These are phyloP conservation scores for Cichorium intybus DNA, from an alignment of 140 eudicot genomes.

Conservation along the genomic window DNA sequence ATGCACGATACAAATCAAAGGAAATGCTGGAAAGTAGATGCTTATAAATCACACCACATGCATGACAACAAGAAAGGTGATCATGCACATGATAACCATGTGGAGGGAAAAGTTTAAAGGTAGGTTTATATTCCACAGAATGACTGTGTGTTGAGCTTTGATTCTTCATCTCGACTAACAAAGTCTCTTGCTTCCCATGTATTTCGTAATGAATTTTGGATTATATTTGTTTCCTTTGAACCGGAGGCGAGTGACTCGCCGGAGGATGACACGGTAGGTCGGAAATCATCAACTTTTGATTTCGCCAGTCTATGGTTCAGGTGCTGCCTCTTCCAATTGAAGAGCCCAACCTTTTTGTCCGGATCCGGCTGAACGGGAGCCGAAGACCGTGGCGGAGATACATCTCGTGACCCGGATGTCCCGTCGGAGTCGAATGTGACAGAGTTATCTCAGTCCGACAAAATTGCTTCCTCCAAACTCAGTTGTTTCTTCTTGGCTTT, in stretches of 20 bases:
- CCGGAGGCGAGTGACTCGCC: not conserved
- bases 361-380: slow-evolving; percentile 11
- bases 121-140: too few relatives aligned
- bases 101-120: too few relatives aligned
- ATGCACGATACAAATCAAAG: too few relatives aligned
- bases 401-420: slow-evolving; percentile 20
- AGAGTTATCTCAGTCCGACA: slow-evolving; percentile 34
- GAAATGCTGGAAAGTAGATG: too few relatives aligned
- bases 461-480: slow-evolving; percentile 37
- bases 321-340: slow-evolving; percentile 68
- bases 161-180: slow-evolving; percentile 60
- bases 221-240: not conserved
- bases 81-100: too few relatives aligned
- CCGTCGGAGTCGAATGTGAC: slow-evolving; percentile 28
- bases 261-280: not conserved
- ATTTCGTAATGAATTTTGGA: slow-evolving; percentile 8
- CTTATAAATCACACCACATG: too few relatives aligned
- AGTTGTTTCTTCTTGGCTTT: slow-evolving; percentile 19
- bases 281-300: slow-evolving; percentile 10
- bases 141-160: slow-evolving; percentile 44
- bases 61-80: too few relatives aligned
- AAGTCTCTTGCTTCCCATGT: slow-evolving; percentile 66
- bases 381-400: slow-evolving; percentile 14
- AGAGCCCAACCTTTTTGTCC: slow-evolving; percentile 45
- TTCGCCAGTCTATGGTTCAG: slow-evolving; percentile 31